A percentile compares a stretch with the other conserved stretches of the same genome.
phyloP scores from a whole-genome alignment of 2,329 filamentous ascomycete species.

The Tolypocladium pustulatum region DNA sequence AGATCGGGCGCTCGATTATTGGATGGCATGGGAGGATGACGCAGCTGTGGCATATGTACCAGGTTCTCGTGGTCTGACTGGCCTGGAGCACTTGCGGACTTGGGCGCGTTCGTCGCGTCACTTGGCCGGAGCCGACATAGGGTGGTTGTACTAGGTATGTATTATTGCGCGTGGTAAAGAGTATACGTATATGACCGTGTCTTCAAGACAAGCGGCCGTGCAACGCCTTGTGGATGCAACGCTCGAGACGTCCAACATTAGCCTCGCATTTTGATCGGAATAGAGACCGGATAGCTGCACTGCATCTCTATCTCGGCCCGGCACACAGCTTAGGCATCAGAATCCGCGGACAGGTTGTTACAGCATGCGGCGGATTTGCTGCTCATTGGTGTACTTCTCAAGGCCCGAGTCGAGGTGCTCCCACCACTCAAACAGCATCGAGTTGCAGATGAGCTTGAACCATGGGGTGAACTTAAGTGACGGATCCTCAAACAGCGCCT shows the following conservation, averaged over 20 bases:
- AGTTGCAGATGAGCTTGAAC: conserved; percentile 98
- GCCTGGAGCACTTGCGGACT: not conserved
- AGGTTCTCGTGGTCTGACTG: not conserved
- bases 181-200: not conserved
- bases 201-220: not conserved
- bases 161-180: not conserved
- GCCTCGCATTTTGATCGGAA: not conserved
- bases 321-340: not conserved
- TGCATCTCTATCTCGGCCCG: not conserved
- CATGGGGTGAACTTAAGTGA: conserved; percentile 85
- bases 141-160: no score
- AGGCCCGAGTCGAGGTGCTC: conserved; percentile 68
- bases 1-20: not conserved
- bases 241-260: not conserved
- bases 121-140: not conserved
- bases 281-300: not conserved
- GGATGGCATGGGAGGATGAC: not conserved
- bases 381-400: conserved; percentile 78
- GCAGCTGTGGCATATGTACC: not conserved
- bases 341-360: not conserved
- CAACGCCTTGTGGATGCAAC: not conserved
- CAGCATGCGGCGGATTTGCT: conserved; percentile 76
- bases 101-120: not conserved
- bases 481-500: conserved; percentile 73
- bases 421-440: conserved; percentile 99